A percentile compares a stretch with the other conserved stretches of the same genome.
Evolutionary conservation across 352 stramenopile genomes (phyloP).

Genomic region (Globisporangium cylindrosporum): DNA sequence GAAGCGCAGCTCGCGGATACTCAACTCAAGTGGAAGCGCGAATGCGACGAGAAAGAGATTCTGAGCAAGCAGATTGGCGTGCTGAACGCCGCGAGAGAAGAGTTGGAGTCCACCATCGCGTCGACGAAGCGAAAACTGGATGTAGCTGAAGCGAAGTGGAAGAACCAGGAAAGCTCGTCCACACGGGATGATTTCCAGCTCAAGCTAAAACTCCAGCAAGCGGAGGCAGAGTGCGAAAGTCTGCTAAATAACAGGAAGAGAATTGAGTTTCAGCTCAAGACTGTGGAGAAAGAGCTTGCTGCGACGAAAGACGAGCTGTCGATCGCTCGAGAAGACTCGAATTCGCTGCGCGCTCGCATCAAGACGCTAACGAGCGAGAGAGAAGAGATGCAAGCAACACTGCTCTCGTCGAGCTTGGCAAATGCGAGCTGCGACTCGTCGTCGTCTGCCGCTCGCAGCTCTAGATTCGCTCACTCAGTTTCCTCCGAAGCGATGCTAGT

Average conservation of each 20-base stretch:
- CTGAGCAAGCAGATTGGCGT: conserved; percentile 15
- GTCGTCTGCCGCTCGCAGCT: neutral
- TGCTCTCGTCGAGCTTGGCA: conserved; percentile 30
- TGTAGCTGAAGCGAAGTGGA: conserved; percentile 21
- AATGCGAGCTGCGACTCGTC: conserved; percentile 19
- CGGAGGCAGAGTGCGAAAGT: conserved; percentile 24
- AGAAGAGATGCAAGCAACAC: conserved; percentile 32
- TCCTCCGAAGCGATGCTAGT: conserved; percentile 50
- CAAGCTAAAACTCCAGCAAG: conserved; percentile 43
- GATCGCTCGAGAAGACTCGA: conserved; percentile 21
- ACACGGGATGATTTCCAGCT: conserved; percentile 25
- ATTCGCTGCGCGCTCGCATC: conserved; percentile 30
- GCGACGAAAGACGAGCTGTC: conserved; percentile 25
- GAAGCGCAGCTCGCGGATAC: conserved; percentile 16
- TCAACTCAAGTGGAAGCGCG: conserved; percentile 18
- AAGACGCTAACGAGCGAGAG: conserved; percentile 35
- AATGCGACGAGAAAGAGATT: conserved; percentile 19
- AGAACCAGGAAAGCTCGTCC: conserved; percentile 12
- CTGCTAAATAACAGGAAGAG: conserved; percentile 27
- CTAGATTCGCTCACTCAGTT: conserved; percentile 6
- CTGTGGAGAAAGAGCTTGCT: conserved; percentile 29
- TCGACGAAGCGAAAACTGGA: conserved; percentile 20
- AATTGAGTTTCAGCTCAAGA: conserved; percentile 27
- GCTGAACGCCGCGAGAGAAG: conserved; percentile 15
- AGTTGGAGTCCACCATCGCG: conserved; percentile 15